Evolutionary conservation across 1,284 basidiomycete species (phyloP).

Genomic region (Tremellales sp.): DNA sequence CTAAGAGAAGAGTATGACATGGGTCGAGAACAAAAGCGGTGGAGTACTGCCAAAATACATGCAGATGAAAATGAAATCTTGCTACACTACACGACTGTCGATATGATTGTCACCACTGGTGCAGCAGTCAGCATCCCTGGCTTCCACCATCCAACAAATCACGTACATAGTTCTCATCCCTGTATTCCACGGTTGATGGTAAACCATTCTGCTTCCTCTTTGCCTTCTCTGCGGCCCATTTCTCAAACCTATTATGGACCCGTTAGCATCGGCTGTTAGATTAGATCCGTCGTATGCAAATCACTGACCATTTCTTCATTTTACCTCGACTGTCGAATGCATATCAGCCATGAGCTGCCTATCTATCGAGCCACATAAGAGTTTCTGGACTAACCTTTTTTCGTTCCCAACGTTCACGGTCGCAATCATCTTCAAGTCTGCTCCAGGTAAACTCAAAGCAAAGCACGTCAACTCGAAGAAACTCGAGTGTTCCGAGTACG

Average conservation of each 20-base stretch:
- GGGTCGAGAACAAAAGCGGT: no score
- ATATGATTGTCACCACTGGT: no score
- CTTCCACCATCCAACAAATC: no score
- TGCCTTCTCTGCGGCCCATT: slow-evolving; percentile 77
- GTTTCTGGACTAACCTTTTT: slow-evolving; percentile 51
- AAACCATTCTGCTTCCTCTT: slow-evolving; percentile 55
- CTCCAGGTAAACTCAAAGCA: slow-evolving; percentile 75
- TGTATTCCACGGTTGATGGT: slow-evolving; percentile 55
- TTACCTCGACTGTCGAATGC: slow-evolving; percentile 60
- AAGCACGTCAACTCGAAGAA: slow-evolving; percentile 94
- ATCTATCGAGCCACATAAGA: no score
- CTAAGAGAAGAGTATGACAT: no score
- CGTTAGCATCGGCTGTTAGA: not conserved
- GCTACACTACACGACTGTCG: no score
- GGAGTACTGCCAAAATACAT: no score
- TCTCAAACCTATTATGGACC: slow-evolving; percentile 59
- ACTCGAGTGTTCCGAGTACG: slow-evolving; percentile 93
- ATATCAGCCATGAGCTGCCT: not conserved
- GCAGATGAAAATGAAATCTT: no score
- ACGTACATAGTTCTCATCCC: slow-evolving; percentile 50
- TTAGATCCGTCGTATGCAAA: not conserved
- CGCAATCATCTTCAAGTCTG: slow-evolving; percentile 70
- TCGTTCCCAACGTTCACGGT: slow-evolving; percentile 91
- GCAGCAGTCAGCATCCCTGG: no score
- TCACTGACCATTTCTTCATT: slow-evolving; percentile 63